phyloP scores from a whole-genome alignment of 1,139 yeast genomes.

The Taiozyma onychis region DNA sequence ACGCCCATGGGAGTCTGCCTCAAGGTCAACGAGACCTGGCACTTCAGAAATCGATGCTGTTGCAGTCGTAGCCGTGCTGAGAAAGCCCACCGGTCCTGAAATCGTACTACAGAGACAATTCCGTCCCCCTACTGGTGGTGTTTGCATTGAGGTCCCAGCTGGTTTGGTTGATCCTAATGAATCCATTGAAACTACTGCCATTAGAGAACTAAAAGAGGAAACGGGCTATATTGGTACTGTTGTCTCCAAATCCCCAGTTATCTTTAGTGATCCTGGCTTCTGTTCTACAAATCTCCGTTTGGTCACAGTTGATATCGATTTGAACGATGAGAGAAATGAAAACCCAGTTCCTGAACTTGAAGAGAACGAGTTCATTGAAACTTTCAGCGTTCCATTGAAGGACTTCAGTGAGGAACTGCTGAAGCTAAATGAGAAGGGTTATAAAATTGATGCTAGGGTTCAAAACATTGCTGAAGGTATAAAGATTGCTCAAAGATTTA shows the following conservation, averaged over 20 bases:
- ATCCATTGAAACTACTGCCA: slow-evolving; percentile 70
- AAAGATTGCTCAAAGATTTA: slow-evolving; percentile 40
- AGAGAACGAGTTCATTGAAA: slow-evolving; percentile 85
- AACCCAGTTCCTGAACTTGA: slow-evolving; percentile 73
- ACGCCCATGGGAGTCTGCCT: slow-evolving; percentile 85
- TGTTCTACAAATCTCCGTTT: slow-evolving; percentile 84
- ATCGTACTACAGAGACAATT: slow-evolving; percentile 80
- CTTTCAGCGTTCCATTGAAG: slow-evolving; percentile 62
- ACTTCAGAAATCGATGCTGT: slow-evolving; percentile 78
- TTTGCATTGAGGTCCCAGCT: slow-evolving; percentile 91
- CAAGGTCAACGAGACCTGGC: slow-evolving; percentile 69
- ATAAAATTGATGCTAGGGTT: slow-evolving; percentile 77
- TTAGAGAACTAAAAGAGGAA: slow-evolving; percentile 83
- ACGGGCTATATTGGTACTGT: slow-evolving; percentile 74
- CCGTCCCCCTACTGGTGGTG: slow-evolving; percentile 86
- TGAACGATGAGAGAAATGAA: slow-evolving; percentile 54
- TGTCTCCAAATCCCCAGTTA: slow-evolving; percentile 43
- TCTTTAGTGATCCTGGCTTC: slow-evolving; percentile 90
- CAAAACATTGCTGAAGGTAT: slow-evolving; percentile 83
- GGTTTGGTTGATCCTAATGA: slow-evolving; percentile 89
- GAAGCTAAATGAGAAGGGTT: slow-evolving; percentile 55
- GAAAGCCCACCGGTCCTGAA: slow-evolving; percentile 45
- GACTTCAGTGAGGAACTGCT: slow-evolving; percentile 51
- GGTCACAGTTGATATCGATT: slow-evolving; percentile 75
- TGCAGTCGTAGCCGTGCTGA: slow-evolving; percentile 72